Base-by-base conservation (phyloP, 108 stramenopile genomes). In the Seminavis robusta region DNA sequence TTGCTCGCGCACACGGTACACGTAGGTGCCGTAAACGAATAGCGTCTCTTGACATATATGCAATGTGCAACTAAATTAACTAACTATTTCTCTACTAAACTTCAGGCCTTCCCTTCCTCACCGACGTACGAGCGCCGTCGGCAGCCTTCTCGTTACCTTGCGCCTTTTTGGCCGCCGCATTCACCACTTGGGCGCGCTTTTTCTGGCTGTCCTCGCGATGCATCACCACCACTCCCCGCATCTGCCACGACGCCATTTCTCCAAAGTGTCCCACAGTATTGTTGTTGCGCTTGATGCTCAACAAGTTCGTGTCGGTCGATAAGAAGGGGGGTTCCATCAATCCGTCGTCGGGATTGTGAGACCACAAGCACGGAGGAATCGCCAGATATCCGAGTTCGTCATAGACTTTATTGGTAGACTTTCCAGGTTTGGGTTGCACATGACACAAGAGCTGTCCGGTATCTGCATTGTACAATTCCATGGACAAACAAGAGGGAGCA, bases 401-500 rank as follows among this genome's bases (percentile, higher is more conserved):
- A 28, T 54, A 65, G 11, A 40, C 6, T n/a, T n/a, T n/a, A n/a
- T 6, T 41, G 2, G 39, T 8, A 20, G 60, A 40, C 4, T 27
- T 13, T 8, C 73, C 73, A 21, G 19, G 21, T 5, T 39, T 48
- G 4, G 73, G 60, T 19, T 62, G 61, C 15, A 74, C 53, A 19
- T 16, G 48, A 27, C 73, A 74, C 44, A 74, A 23, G 23, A 74
- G 34, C 13, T 43, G 27, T 5, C 73, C 73, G 1, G 73, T 74
- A 36, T 74, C 73, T 4, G 59, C 73, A 61, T 74, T 74, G 47
- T 74, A 74, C 13, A 74, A 47, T 31, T 74, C 73, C 73, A 67
- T 66, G 10, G 65, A 67, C 19, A 74, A 15, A 33, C 73, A 74
- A 1, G 52, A 25, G 4, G 66, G 73, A 0, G 73, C 73, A 36